A percentile compares a stretch with the other conserved stretches of the same genome.
These are phyloP conservation scores for Heritiera fomes DNA, from an alignment of 345 rosid genomes.

Conservation along the genomic window DNA sequence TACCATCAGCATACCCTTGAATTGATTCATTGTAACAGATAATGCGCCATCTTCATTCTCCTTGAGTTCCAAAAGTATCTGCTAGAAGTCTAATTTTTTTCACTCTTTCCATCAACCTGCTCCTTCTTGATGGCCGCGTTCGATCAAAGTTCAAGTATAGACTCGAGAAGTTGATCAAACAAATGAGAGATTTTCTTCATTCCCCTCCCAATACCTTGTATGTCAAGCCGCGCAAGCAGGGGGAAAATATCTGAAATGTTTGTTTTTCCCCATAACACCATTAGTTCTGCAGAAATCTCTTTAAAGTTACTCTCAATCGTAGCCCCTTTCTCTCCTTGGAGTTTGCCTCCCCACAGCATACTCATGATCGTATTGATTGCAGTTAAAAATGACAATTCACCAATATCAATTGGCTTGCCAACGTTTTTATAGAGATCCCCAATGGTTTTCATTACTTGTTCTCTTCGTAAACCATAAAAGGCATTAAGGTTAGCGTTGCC, in stretches of 20 bases:
- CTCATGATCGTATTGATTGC: constrained; percentile 24
- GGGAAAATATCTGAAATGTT: constrained; percentile 54
- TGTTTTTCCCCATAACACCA: constrained; percentile 34
- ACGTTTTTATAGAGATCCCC: background rate
- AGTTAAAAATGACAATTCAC: constrained; percentile 28
- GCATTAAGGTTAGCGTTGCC: constrained; percentile 25
- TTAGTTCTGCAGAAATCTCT: constrained; percentile 18
- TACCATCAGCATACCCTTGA: constrained; percentile 42
- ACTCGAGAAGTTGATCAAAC: constrained; percentile 29
- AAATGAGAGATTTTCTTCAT: background rate
- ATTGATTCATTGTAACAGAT: constrained; percentile 18
- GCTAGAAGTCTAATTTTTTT: constrained; percentile 17
- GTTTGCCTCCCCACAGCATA: constrained; percentile 43
- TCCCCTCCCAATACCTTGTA: constrained; percentile 41
- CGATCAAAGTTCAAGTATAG: background rate
- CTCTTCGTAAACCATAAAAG: constrained; percentile 17
- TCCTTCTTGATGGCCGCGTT: no score
- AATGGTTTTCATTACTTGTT: constrained; percentile 21
- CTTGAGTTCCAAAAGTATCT: constrained; percentile 27
- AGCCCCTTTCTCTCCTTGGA: constrained; percentile 16
- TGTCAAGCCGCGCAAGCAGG: constrained; percentile 38
- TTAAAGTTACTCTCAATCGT: constrained; percentile 20
- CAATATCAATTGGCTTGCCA: constrained; percentile 33
- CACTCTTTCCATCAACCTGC: no score
- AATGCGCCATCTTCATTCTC: constrained; percentile 18